These are phyloP conservation scores for Solanum clarkiae DNA, from an alignment of 257 asterid genomes.

Conservation along the genomic window DNA sequence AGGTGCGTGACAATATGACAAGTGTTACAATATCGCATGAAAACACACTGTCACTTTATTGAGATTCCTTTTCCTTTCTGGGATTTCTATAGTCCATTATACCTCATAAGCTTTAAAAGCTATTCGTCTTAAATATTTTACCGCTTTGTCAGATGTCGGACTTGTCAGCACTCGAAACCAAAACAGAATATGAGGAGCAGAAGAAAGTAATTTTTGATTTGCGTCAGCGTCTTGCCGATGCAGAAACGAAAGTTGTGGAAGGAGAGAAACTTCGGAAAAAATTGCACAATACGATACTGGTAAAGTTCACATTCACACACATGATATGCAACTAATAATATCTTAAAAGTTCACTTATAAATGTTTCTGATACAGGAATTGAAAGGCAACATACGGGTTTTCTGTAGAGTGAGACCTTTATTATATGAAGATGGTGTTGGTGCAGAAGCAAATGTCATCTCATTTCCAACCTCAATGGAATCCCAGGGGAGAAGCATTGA, in stretches of 20 bases:
- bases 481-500: constrained; percentile 72
- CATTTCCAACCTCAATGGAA: constrained; percentile 70
- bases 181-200: constrained; percentile 62
- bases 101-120: not conserved
- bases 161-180: constrained; percentile 51
- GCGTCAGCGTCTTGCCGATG: constrained; percentile 58
- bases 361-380: constrained; percentile 46
- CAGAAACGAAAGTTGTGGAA: constrained; percentile 67
- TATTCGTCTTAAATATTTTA: not conserved
- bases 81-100: not conserved
- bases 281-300: constrained; percentile 90
- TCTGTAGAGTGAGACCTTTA: constrained; percentile 88
- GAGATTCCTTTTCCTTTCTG: not conserved
- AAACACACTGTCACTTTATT: not conserved
- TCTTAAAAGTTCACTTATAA: not conserved
- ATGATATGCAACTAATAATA: not conserved
- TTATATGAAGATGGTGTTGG: constrained; percentile 62
- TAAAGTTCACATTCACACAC: constrained; percentile 1
- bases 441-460: constrained; percentile 50
- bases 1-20: constrained; percentile 25
- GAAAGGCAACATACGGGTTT: constrained; percentile 90
- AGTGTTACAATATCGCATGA: not conserved
- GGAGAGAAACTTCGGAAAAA: constrained; percentile 87
- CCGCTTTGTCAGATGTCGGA: constrained; percentile 47
- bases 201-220: constrained; percentile 35